Evolutionary conservation across 2,329 filamentous ascomycete species (phyloP).

Genomic region (Aspergillus candidus): DNA sequence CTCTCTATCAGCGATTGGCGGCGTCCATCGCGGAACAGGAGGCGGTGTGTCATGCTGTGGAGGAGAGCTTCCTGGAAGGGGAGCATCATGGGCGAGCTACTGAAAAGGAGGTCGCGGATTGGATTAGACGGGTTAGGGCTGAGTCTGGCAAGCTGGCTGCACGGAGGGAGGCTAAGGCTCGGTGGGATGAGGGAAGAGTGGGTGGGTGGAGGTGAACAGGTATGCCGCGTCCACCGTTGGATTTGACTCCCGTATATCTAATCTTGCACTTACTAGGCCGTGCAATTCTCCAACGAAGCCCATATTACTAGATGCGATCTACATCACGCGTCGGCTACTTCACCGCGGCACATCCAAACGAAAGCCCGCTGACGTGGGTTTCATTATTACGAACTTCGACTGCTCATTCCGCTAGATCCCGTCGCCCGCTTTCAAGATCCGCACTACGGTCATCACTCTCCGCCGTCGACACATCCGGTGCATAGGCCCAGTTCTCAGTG

Average conservation of each 20-base stretch:
- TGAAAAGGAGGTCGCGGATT: slow-evolving; percentile 79
- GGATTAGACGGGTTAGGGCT: slow-evolving; percentile 74
- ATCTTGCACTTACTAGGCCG: background rate
- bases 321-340: too few relatives aligned
- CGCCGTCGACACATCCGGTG: background rate
- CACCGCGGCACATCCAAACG: too few relatives aligned
- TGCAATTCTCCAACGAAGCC: too few relatives aligned
- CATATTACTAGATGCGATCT: too few relatives aligned
- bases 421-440: slow-evolving; percentile 18
- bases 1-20: slow-evolving; percentile 74
- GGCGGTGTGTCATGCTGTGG: slow-evolving; percentile 69
- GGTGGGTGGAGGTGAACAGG: slow-evolving; percentile 75
- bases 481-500: slow-evolving; percentile 23
- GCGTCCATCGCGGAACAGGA: slow-evolving; percentile 79
- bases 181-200: slow-evolving; percentile 94
- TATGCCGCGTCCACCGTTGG: too few relatives aligned
- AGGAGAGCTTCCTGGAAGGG: slow-evolving; percentile 85
- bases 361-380: too few relatives aligned
- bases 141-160: slow-evolving; percentile 72
- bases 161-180: slow-evolving; percentile 76
- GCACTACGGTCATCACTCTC: slow-evolving; percentile 4
- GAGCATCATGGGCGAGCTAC: slow-evolving; percentile 50
- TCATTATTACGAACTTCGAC: too few relatives aligned
- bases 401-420: slow-evolving; percentile 8
- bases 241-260: too few relatives aligned